These are phyloP conservation scores for Gomphus bonarii DNA, from an alignment of 1,284 basidiomycete genomes.

Conservation along the genomic window DNA sequence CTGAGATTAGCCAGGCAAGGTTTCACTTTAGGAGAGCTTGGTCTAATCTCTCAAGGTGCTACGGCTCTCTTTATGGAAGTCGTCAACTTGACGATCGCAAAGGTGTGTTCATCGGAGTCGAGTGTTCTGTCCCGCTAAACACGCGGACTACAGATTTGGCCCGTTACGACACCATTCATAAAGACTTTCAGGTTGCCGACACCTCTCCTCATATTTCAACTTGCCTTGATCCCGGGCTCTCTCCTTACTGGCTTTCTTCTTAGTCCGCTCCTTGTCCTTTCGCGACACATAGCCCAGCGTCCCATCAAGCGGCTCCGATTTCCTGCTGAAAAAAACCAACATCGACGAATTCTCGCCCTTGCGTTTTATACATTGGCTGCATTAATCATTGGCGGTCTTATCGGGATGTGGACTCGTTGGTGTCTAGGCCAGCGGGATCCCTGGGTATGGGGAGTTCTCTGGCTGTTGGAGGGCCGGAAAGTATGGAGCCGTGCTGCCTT, in stretches of 20 bases:
- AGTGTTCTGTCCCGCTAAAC: background rate
- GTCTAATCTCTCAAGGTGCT: conserved; percentile 80
- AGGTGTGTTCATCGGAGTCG: conserved; percentile 35
- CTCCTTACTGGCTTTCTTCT: conserved; percentile 88
- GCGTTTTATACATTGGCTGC: conserved; percentile 78
- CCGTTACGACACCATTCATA: conserved; percentile 75
- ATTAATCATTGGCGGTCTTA: conserved; percentile 74
- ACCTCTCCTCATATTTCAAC: conserved; percentile 85
- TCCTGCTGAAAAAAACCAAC: conserved; percentile 79
- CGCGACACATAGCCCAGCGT: conserved; percentile 84
- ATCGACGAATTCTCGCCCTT: conserved; percentile 76
- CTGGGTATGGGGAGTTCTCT: conserved; percentile 79
- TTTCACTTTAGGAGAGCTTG: conserved; percentile 92
- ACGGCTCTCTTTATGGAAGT: conserved; percentile 83
- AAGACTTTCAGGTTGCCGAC: conserved; percentile 91
- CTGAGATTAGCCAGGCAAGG: conserved; percentile 85
- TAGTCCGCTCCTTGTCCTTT: conserved; percentile 90
- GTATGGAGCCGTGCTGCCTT: conserved; percentile 80
- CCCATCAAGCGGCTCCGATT: conserved; percentile 84
- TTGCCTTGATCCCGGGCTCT: conserved; percentile 88
- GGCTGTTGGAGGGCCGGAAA: conserved; percentile 63
- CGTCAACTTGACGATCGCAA: conserved; percentile 70
- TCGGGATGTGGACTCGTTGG: conserved; percentile 91
- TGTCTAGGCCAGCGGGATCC: conserved; percentile 78
- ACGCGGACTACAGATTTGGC: conserved; percentile 51